Evolutionary conservation across 2,329 filamentous ascomycete species (phyloP).

Genomic region (Coniochaeta sp.): DNA sequence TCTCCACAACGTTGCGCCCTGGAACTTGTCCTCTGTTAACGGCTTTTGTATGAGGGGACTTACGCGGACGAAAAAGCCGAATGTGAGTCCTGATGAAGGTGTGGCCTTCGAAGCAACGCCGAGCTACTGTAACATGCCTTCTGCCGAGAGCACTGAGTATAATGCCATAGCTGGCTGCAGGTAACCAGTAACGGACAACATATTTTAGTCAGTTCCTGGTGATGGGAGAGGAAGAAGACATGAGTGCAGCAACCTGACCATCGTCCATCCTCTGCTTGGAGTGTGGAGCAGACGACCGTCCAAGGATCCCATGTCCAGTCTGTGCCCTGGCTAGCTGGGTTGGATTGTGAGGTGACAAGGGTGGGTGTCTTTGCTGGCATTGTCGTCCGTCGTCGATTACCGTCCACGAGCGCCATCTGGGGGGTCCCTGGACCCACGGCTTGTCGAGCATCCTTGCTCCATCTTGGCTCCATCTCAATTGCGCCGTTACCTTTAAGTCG

Average conservation of each 20-base stretch:
- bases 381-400: conserved; percentile 18
- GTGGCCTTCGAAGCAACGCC: not conserved
- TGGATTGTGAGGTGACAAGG: conserved; percentile 12
- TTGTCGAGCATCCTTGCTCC: conserved; percentile 23
- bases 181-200: not conserved
- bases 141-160: not conserved
- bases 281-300: not conserved
- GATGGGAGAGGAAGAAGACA: not conserved
- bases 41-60: not conserved
- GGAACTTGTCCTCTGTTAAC: not conserved
- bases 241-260: not conserved
- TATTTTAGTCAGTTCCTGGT: not conserved
- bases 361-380: conserved; percentile 15
- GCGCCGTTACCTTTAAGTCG: conserved; percentile 35
- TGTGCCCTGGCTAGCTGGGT: conserved; percentile 12
- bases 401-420: conserved; percentile 15
- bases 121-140: not conserved
- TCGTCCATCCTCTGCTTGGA: not conserved
- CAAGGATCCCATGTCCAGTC: conserved; percentile 8
- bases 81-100: not conserved
- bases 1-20: not conserved
- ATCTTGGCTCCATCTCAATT: conserved; percentile 33
- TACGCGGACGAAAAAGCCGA: not conserved
- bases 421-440: conserved; percentile 15
- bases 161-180: not conserved